Base-by-base conservation (phyloP, 208 protist species). In the Crithidia thermophila region DNA sequence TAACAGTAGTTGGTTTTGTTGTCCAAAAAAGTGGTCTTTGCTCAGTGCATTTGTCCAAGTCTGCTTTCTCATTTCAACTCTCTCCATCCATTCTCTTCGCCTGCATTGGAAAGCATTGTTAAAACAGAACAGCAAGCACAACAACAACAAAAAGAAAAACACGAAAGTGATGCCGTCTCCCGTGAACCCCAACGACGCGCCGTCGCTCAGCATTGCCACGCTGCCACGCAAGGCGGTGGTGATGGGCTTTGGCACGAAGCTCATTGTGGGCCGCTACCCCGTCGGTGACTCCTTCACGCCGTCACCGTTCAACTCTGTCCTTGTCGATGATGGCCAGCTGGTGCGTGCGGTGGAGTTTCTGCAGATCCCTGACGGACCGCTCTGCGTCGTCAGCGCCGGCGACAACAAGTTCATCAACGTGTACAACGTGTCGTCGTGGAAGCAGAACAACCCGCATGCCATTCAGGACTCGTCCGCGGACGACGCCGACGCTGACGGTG, bases 361-460 rank as follows among this genome's bases (percentile, higher is more conserved):
- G 40, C 72, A 82, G n/a, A 65, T 88, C 20, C 76, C 81, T 4
- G 77, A 85, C 33, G 86, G 87, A 31, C 77, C 81, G 7, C 58
- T 88, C 10, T 93, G 84, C 61, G 56, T 95, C 23, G 87, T 94
- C 23, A 79, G 75, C 63, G 87, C 75, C 23, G 90, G 90, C 4
- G 90, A 95, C 64, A 67, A 61, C 21, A 95, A 95, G 67, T 68
- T 63, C 30, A 91, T 95, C 50, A 88, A 90, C 68, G 75, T 95
- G 33, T 93, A 92, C 73, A 83, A 89, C 40, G 42, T 90, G 1
- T 77, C 74, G 30, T 78, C 71, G 55, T 62, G 49, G 52, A 79
- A 76, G 74, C 43, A 76, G 5, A 62, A 81, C 53, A 76, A 85
- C 57, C 67, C 78, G 14, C 64, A 75, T 13, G 58, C 69, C 7